Conservation (phyloP, 2,329 filamentous ascomycete genomes). For the Penicillium sp. region DNA sequence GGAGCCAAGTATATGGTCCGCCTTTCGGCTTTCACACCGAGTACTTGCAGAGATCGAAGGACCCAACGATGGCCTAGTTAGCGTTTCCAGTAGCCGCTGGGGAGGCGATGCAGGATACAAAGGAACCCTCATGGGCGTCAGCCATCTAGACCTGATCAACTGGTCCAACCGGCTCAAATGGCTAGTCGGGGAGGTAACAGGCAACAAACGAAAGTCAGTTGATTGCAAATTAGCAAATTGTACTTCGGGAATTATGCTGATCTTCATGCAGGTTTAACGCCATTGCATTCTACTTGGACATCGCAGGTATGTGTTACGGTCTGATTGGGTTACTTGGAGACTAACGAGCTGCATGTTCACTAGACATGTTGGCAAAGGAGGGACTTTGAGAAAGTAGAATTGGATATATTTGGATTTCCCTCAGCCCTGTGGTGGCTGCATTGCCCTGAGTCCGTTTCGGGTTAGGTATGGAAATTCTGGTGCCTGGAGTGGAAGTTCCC, state of each 20-base stretch:
- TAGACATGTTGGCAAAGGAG: conserved; percentile 68
- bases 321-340: neutral
- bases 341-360: neutral
- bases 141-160: conserved; percentile 64
- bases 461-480: conserved; percentile 15
- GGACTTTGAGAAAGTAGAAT: conserved; percentile 39
- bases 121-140: conserved; percentile 61
- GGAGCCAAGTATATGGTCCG: conserved; percentile 54
- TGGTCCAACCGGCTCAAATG: conserved; percentile 63
- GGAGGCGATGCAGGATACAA: conserved; percentile 55
- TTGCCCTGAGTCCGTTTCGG: neutral
- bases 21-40: conserved; percentile 56
- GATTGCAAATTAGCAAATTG: neutral
- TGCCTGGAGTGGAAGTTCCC: conserved; percentile 15
- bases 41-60: conserved; percentile 56
- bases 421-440: conserved; percentile 2
- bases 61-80: conserved; percentile 61
- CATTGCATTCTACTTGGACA: conserved; percentile 62
- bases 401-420: conserved; percentile 13
- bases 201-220: conserved; percentile 50
- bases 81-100: conserved; percentile 59
- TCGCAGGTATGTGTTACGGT: conserved; percentile 51
- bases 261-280: conserved; percentile 54
- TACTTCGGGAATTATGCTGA: neutral
- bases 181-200: conserved; percentile 56